A percentile compares a stretch with the other conserved stretches of the same genome.
These are phyloP conservation scores for Pseudogymnoascus verrucosus DNA, from an alignment of 2,329 filamentous ascomycete genomes.

Conservation along the genomic window DNA sequence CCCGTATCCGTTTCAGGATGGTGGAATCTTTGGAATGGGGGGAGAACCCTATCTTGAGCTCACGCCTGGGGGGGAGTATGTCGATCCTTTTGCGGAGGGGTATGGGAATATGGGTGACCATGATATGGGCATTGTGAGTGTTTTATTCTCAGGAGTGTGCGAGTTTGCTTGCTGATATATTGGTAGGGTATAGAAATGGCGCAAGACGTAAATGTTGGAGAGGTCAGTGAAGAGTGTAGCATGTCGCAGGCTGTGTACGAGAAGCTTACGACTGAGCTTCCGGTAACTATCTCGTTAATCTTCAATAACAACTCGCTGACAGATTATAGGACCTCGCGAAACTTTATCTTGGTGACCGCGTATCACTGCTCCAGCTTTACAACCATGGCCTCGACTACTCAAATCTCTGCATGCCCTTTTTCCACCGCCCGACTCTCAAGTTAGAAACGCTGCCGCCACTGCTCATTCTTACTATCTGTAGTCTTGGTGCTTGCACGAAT, in stretches of 20 bases:
- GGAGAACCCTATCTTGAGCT: background rate
- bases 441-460: slow-evolving; percentile 13
- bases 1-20: slow-evolving; percentile 8
- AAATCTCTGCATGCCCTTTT: slow-evolving; percentile 19
- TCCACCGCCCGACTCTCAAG: slow-evolving; percentile 19
- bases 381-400: slow-evolving; percentile 18
- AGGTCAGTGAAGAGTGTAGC: background rate
- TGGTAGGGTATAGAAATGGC: slow-evolving; percentile 4
- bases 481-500: slow-evolving; percentile 16
- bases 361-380: slow-evolving; percentile 3
- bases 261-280: background rate
- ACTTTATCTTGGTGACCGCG: background rate
- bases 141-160: background rate
- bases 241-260: slow-evolving; percentile 3
- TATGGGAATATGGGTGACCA: slow-evolving; percentile 3
- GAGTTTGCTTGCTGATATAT: background rate
- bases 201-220: background rate
- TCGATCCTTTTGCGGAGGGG: slow-evolving; percentile 6
- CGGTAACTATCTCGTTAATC: background rate
- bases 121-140: slow-evolving; percentile 3
- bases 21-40: slow-evolving; percentile 8
- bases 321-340: background rate
- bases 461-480: slow-evolving; percentile 17
- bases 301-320: background rate
- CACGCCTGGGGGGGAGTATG: background rate